Evolutionary conservation across 2,329 filamentous ascomycete genomes (phyloP).

Genomic region (Peltaster fructicola): DNA sequence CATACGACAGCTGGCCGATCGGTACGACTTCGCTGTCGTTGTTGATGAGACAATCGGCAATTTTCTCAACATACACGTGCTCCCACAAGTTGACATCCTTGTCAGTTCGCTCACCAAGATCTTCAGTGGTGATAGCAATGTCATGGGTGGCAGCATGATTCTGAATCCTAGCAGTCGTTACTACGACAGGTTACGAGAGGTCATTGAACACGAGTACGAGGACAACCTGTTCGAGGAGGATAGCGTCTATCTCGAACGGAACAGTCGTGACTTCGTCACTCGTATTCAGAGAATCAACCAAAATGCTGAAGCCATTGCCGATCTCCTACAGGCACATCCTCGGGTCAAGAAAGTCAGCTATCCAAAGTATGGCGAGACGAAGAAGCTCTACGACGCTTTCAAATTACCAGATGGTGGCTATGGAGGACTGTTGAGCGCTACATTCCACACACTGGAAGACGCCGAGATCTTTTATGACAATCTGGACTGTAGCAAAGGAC

Average conservation of each 20-base stretch:
- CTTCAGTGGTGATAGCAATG: slow-evolving; percentile 93
- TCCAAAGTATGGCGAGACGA: slow-evolving; percentile 58
- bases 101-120: slow-evolving; percentile 93
- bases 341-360: slow-evolving; percentile 70
- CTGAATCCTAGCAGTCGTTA: slow-evolving; percentile 50
- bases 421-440: slow-evolving; percentile 73
- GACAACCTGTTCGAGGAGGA: slow-evolving; percentile 93
- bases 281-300: slow-evolving; percentile 70
- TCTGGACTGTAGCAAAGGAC: slow-evolving; percentile 78
- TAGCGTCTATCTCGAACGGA: slow-evolving; percentile 83
- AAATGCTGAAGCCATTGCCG: slow-evolving; percentile 70
- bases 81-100: slow-evolving; percentile 76
- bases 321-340: slow-evolving; percentile 44
- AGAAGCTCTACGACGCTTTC: slow-evolving; percentile 60
- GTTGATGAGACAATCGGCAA: slow-evolving; percentile 95
- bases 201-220: slow-evolving; percentile 52
- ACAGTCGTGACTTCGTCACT: slow-evolving; percentile 76
- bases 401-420: slow-evolving; percentile 62
- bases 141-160: slow-evolving; percentile 70
- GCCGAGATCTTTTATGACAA: slow-evolving; percentile 72
- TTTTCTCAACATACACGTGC: slow-evolving; percentile 85
- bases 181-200: slow-evolving; percentile 50
- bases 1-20: slow-evolving; percentile 63
- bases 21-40: slow-evolving; percentile 75
- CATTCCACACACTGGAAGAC: slow-evolving; percentile 52